Base-by-base conservation (phyloP, 805 yeast species). In the Ogataea zsoltii region DNA sequence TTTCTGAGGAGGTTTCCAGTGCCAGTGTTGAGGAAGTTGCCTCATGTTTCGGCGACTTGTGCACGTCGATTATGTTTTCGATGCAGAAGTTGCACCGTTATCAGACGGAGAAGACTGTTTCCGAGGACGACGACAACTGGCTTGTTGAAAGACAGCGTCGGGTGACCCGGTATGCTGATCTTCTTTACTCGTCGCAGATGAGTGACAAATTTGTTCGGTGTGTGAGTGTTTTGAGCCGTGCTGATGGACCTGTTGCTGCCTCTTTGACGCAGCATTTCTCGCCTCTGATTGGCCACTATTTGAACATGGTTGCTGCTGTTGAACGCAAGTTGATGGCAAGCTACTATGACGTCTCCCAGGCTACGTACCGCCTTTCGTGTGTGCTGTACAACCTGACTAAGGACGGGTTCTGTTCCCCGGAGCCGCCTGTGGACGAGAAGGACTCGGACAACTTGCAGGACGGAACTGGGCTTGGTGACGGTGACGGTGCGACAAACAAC, bases 351-450 rank as follows among this genome's bases (percentile, higher is more conserved):
- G 67, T 80, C 9, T 72, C 88, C 4, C 79, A 79, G 50, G 84
- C 90, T 7, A 72, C 89, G 0, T 84, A 70, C 57, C 69, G 79
- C 31, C 66, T 94, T 40, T 56, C 84, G 7, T 67, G 73, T 6
- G 60, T 82, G 7, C 72, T 94, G 31, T 68, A 74, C 49, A 75
- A 75, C 7, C 66, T 94, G 23, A 80, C 96, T 0, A 79, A 79
- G 12, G 78, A 84, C 44, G 99, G 99, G 0, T 91, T 90, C 76
- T 94, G 99, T 61, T 79, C 95, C 2, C 99, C 99, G 11, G 86
- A 87, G 58, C 83, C 88, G 15, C 85, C 86, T 5, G 62, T 76
- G 13, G 85, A 83, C 44, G 79, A 83, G 45, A 81, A 79, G 49
- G 79, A 79, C 14, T 74, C 77, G 39, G 76, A 76, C 38, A 76